Evolutionary conservation across 2,329 filamentous ascomycete species (phyloP).

Genomic region (Aspergillus sp.): DNA sequence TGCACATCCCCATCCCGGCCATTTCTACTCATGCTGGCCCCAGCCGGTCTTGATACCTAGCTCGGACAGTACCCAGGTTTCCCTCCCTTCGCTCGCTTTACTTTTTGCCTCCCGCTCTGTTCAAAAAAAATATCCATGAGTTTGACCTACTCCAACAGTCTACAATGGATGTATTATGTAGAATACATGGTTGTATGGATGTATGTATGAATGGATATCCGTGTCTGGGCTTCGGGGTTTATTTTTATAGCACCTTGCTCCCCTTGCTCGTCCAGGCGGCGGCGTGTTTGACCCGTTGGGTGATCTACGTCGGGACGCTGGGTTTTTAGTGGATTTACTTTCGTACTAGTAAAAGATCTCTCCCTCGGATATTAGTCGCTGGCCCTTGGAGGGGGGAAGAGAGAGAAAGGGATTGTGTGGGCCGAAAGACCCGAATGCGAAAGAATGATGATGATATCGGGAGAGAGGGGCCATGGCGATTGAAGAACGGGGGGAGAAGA

Average conservation of each 20-base stretch:
- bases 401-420: slow-evolving; percentile 1
- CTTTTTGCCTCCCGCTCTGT: not conserved
- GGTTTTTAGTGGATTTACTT: slow-evolving; percentile 3
- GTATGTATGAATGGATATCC: not conserved
- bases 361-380: not conserved
- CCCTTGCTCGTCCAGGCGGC: slow-evolving; percentile 8
- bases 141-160: too few relatives aligned
- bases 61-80: too few relatives aligned
- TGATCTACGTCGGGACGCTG: slow-evolving; percentile 6
- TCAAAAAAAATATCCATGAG: not conserved
- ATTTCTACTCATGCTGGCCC: too few relatives aligned
- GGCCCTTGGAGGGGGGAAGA: not conserved
- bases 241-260: slow-evolving; percentile 2
- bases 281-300: slow-evolving; percentile 8
- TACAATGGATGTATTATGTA: not conserved
- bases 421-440: slow-evolving; percentile 8
- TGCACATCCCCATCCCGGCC: too few relatives aligned
- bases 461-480: slow-evolving; percentile 7
- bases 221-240: not conserved
- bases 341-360: not conserved
- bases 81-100: not conserved
- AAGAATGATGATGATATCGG: slow-evolving; percentile 8
- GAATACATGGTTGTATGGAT: not conserved
- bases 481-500: not conserved
- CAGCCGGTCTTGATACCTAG: too few relatives aligned